Conservation (phyloP, 805 yeast genomes). For the Suhomyces sp. region DNA sequence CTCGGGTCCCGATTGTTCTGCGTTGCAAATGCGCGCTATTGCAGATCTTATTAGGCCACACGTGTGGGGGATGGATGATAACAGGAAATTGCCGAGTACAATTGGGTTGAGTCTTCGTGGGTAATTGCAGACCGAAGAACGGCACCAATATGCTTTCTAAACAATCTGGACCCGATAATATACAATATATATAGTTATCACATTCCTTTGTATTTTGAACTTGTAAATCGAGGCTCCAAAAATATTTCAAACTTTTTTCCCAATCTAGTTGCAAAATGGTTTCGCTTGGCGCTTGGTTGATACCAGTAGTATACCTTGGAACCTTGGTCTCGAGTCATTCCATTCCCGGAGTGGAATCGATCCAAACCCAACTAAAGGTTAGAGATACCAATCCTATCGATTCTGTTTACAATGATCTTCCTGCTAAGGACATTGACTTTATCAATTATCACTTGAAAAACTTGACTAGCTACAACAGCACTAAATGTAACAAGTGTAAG, state of each 20-base stretch:
- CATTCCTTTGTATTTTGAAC: neutral
- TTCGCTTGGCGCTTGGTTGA: neutral
- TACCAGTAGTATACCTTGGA: neutral
- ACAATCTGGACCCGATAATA: neutral
- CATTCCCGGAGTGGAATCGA: slow-evolving; percentile 23
- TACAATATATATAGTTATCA: neutral
- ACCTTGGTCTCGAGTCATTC: slow-evolving; percentile 14
- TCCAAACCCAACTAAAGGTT: slow-evolving; percentile 20
- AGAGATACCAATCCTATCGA: slow-evolving; percentile 23
- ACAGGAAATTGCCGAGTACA: neutral
- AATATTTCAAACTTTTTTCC: neutral
- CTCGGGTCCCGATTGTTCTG: neutral
- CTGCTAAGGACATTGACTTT: slow-evolving; percentile 26
- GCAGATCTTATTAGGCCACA: neutral
- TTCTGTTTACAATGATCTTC: slow-evolving; percentile 22
- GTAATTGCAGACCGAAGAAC: neutral
- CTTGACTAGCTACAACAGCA: slow-evolving; percentile 29
- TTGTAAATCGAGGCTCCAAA: neutral
- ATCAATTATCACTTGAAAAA: slow-evolving; percentile 24
- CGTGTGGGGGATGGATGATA: neutral
- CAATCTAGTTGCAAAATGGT: neutral
- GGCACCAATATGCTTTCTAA: neutral
- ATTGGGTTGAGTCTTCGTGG: neutral
- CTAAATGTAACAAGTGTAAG: slow-evolving; percentile 36
- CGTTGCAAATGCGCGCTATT: neutral